Percentiles rank a stretch among this genome's conserved stretches.
phyloP scores from a whole-genome alignment of 1,139 yeast genomes.

The Nakaseomyces bracarensis region DNA sequence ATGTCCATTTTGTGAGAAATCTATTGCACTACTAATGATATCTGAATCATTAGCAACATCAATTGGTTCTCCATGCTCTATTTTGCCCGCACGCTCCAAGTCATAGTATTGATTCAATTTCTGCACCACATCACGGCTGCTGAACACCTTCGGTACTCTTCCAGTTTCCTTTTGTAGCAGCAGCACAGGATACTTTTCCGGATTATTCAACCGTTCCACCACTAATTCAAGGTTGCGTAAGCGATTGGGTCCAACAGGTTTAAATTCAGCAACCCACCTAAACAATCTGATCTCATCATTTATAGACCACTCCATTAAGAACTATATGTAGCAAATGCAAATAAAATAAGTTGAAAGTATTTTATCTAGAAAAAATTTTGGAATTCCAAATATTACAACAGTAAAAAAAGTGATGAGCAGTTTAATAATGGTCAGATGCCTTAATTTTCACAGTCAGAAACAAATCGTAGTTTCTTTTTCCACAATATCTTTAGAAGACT shows the following conservation, averaged over 20 bases:
- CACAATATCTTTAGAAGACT: too few species aligned
- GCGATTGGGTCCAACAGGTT: slow-evolving; percentile 51
- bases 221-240: slow-evolving; percentile 53
- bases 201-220: slow-evolving; percentile 42
- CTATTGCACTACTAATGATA: slow-evolving; percentile 1
- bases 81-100: slow-evolving; percentile 23
- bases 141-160: slow-evolving; percentile 31
- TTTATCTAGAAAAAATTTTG: too few species aligned
- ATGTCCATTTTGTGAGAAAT: slow-evolving; percentile 2
- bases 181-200: slow-evolving; percentile 27
- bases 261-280: slow-evolving; percentile 56
- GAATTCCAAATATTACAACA: too few species aligned
- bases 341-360: neutral
- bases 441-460: too few species aligned
- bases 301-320: slow-evolving; percentile 46
- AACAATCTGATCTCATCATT: slow-evolving; percentile 63
- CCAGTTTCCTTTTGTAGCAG: slow-evolving; percentile 24
- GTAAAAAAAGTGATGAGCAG: too few species aligned
- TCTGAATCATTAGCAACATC: neutral
- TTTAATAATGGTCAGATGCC: too few species aligned
- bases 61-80: neutral
- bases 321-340: neutral
- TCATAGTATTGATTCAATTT: slow-evolving; percentile 49
- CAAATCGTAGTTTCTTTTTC: too few species aligned
- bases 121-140: slow-evolving; percentile 49